A percentile compares a stretch with the other conserved stretches of the same genome.
Conservation (phyloP, 148 eudicot species). For the Chenopodium formosanum region DNA sequence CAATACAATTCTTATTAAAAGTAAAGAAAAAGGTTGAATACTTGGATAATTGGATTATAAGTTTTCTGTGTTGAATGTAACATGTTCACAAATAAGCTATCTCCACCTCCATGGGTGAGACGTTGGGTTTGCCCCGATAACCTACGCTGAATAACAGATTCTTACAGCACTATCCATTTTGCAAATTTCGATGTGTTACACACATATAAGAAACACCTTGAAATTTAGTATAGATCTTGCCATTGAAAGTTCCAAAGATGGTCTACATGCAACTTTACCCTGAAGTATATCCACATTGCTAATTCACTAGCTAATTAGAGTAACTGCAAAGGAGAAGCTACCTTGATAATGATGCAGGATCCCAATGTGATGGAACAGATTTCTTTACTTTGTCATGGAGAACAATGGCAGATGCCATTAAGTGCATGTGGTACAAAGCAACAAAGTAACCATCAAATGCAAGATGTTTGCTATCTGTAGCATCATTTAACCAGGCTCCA, state of each 20-base stretch:
- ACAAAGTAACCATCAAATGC: slow-evolving; percentile 93
- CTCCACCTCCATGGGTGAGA: background rate
- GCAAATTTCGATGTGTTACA: background rate
- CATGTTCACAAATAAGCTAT: background rate
- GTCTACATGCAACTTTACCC: background rate
- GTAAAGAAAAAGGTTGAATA: background rate
- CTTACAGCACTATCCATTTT: background rate
- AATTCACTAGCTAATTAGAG: background rate
- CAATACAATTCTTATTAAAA: background rate
- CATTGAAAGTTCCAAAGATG: background rate
- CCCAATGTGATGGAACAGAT: slow-evolving; percentile 91
- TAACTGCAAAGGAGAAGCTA: slow-evolving; percentile 27
- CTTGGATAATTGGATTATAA: background rate
- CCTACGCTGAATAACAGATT: background rate
- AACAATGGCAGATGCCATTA: slow-evolving; percentile 70
- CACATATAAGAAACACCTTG: background rate
- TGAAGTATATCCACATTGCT: background rate
- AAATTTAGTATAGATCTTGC: background rate
- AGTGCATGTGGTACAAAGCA: slow-evolving; percentile 76
- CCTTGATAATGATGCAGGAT: slow-evolving; percentile 85
- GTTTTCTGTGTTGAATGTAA: background rate
- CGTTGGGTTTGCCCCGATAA: background rate
- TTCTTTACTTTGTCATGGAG: slow-evolving; percentile 80
- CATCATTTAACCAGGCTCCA: slow-evolving; percentile 89
- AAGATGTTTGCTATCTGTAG: slow-evolving; percentile 69